Evolutionary conservation across 306 rosid genomes (phyloP).

Genomic region (Styphnolobium japonicum): DNA sequence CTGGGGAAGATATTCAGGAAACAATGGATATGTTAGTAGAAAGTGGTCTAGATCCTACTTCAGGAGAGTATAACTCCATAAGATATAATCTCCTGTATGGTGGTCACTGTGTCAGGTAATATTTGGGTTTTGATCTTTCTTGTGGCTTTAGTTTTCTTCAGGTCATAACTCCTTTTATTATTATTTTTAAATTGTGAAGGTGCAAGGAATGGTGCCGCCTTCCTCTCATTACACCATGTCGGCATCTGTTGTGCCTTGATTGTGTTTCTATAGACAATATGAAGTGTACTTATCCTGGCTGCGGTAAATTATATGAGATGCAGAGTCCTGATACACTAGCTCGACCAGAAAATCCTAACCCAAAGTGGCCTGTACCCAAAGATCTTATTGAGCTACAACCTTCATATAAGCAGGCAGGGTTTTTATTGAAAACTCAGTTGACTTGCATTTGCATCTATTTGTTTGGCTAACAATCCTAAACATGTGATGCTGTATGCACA

Average conservation of each 20-base stretch:
- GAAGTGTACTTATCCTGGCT: conserved; percentile 86
- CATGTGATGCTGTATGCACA: conserved; percentile 37
- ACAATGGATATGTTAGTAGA: conserved; percentile 85
- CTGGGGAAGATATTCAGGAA: conserved; percentile 98
- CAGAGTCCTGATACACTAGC: conserved; percentile 77
- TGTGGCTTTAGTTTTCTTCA: conserved; percentile 2
- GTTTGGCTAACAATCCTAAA: neutral
- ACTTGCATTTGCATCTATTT: conserved; percentile 1
- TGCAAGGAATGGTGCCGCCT: conserved; percentile 96
- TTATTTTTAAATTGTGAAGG: conserved; percentile 39
- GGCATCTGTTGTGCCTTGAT: conserved; percentile 86
- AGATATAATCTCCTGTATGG: conserved; percentile 71
- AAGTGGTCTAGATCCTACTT: conserved; percentile 62
- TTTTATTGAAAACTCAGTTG: conserved; percentile 15
- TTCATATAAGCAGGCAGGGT: conserved; percentile 88
- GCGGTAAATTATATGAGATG: conserved; percentile 81
- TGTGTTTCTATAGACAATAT: conserved; percentile 82
- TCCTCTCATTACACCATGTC: conserved; percentile 90
- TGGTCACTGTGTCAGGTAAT: conserved; percentile 79
- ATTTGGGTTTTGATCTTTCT: conserved; percentile 23
- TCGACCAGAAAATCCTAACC: conserved; percentile 91
- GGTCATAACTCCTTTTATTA: neutral
- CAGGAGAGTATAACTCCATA: conserved; percentile 72
- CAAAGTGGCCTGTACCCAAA: conserved; percentile 96
- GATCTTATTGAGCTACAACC: conserved; percentile 98